Evolutionary conservation across 345 rosid species (phyloP).

Genomic region (Populus pruinosa): DNA sequence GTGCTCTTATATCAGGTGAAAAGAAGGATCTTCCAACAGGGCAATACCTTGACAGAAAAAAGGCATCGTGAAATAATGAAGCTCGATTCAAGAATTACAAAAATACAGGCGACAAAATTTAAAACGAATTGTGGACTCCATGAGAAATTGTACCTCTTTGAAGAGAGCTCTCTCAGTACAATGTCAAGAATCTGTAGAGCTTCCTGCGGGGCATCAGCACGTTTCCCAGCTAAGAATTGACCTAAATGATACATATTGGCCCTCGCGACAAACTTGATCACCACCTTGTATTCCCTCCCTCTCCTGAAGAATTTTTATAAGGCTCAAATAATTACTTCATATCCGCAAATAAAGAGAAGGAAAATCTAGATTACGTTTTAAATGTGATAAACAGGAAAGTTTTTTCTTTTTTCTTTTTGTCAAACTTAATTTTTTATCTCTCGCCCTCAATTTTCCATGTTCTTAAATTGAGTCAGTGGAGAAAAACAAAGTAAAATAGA

Average conservation of each 20-base stretch:
- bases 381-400: not conserved
- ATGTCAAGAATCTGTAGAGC: constrained; percentile 86
- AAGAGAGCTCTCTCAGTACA: constrained; percentile 84
- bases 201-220: constrained; percentile 88
- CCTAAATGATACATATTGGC: constrained; percentile 89
- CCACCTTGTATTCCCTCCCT: constrained; percentile 76
- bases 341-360: not conserved
- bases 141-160: constrained; percentile 47
- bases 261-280: constrained; percentile 71
- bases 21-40: constrained; percentile 91
- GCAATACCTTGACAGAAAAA: constrained; percentile 47
- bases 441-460: not conserved
- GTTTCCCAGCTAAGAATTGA: constrained; percentile 86
- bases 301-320: constrained; percentile 49
- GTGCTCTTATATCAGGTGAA: constrained; percentile 74
- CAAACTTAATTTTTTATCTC: not conserved
- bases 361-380: not conserved
- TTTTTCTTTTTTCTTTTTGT: not conserved
- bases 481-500: not conserved
- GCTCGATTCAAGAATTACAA: not conserved
- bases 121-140: not conserved
- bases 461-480: not conserved
- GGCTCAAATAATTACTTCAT: constrained; percentile 3
- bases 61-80: not conserved
- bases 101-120: not conserved